Conservation (phyloP, 83 land plant genomes). For the Thuja plicata region DNA sequence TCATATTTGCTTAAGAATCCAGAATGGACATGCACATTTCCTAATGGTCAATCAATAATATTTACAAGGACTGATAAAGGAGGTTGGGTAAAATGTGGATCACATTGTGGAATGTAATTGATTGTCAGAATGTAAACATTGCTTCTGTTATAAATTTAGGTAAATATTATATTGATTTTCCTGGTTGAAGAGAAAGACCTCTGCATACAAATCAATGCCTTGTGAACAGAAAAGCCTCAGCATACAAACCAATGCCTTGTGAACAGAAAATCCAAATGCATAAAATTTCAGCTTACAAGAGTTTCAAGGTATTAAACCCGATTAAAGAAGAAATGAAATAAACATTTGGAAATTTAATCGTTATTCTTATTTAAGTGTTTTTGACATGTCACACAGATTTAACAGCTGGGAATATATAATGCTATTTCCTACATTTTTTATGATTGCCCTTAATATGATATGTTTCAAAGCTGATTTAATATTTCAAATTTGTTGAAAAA, state of each 20-base stretch:
- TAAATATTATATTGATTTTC: not conserved
- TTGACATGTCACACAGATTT: not conserved
- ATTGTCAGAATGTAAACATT: not conserved
- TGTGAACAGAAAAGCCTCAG: too few relatives aligned
- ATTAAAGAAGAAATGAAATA: not conserved
- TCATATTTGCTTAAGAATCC: conserved; percentile 5
- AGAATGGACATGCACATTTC: conserved; percentile 12
- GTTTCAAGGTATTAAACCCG: not conserved
- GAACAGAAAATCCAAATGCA: not conserved
- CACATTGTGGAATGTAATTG: not conserved
- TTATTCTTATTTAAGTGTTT: not conserved
- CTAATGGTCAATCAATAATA: conserved; percentile 14
- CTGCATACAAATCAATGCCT: not conserved
- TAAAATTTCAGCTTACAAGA: not conserved
- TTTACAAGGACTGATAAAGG: conserved; percentile 7
- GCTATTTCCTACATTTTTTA: not conserved
- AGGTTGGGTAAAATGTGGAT: conserved; percentile 9
- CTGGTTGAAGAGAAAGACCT: not conserved
- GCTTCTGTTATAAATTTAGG: not conserved
- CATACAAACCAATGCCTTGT: not conserved
- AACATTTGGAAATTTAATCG: not conserved
- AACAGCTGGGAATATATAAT: not conserved
- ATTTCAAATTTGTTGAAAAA: not conserved
- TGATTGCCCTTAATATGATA: not conserved
- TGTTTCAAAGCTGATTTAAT: not conserved